Evolutionary conservation across 2,329 filamentous ascomycete genomes (phyloP).

Genomic region (Fusarium clavum): DNA sequence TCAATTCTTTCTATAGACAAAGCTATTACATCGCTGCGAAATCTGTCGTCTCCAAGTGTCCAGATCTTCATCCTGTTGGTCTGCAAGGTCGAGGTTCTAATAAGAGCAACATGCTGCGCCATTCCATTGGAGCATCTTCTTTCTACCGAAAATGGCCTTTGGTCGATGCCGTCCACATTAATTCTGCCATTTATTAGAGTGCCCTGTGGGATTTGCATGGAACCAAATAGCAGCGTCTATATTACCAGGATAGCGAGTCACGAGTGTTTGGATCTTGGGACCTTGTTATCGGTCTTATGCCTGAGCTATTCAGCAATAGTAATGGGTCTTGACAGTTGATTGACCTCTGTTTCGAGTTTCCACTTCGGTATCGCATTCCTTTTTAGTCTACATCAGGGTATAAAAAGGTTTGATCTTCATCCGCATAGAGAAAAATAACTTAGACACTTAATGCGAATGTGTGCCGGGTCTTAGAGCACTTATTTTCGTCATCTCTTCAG

Average conservation of each 20-base stretch:
- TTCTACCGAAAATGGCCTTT: not conserved
- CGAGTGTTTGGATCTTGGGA: not conserved
- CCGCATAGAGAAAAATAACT: not conserved
- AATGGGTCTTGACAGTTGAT: not conserved
- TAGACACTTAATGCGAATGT: not conserved
- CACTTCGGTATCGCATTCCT: constrained; percentile 16
- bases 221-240: not conserved
- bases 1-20: not conserved
- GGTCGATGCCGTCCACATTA: not conserved
- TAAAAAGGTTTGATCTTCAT: too few relatives aligned
- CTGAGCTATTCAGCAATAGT: not conserved
- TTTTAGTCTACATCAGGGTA: not conserved
- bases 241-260: not conserved
- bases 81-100: not conserved
- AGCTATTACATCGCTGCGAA: not conserved
- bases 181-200: not conserved
- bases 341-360: not conserved
- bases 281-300: not conserved
- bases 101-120: not conserved
- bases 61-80: not conserved
- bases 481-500: not conserved
- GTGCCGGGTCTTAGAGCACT: not conserved
- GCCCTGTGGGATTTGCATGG: not conserved
- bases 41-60: not conserved
- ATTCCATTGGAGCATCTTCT: not conserved